Evolutionary conservation across 495 filamentous ascomycete species (phyloP), one percentile per base, ranked within the genome.

Genomic region (Trichoderma reesei): DNA sequence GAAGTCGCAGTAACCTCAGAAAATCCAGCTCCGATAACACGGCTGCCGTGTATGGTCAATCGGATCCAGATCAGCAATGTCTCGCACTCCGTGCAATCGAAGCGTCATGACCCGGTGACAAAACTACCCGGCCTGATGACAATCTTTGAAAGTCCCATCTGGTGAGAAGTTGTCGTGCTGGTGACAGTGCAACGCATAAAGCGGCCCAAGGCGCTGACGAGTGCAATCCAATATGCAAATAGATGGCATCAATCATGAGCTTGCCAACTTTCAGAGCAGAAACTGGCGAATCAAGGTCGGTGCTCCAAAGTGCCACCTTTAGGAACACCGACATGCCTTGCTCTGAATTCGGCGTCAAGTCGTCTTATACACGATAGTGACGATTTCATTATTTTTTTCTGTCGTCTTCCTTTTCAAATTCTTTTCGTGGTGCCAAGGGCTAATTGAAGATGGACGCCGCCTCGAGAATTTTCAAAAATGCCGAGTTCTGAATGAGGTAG

Each of bases 401-500:
- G n/a, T 11, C 31, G 3, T 59, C 18, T 59, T 18, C 18, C 6
- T 31, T 18, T 41, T 41, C 16, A 3, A 11, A 2, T 42, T 3
- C 16, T 16, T 44, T 44, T 51, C 5, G 20, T 4, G 11, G 14
- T 26, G 5, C 13, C 10, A 13, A 9, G 16, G 11, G 16, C 51
- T 56, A 56, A n/a, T 56, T 56, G 51, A 56, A 56, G 20, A 56
- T 56, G 26, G 51, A 56, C 51, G 51, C 51, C 3, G 51, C 59
- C 34, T 63, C 63, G 8, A 64, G 44, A 10, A 59, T 39, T 5
- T 64, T 51, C 18, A 64, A 41, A 38, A 59, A 26, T 2, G 44
- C 46, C 3, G 63, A 59, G 26, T 64, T 64, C 48, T 59, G 54
- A n/a, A 64, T 54, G 16, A 59, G n/a, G 33, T 54, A 64, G 20